These are phyloP conservation scores for Trichosporon sp. DNA, from an alignment of 1,284 basidiomycete species.

Conservation along the genomic window DNA sequence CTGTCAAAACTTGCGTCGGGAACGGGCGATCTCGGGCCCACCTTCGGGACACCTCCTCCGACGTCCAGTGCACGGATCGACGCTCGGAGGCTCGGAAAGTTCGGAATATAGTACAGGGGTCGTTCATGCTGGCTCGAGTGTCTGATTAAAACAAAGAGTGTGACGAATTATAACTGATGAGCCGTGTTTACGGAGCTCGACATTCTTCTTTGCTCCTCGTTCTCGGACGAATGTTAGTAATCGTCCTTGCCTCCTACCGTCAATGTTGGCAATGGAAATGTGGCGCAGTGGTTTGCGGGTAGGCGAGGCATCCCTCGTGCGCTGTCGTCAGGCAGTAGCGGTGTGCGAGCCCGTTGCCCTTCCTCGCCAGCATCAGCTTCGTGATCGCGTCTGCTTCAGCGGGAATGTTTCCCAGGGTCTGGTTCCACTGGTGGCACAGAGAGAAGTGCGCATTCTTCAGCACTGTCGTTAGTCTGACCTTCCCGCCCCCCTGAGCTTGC, in stretches of 20 bases:
- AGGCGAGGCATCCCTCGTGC: background rate
- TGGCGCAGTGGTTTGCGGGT: background rate
- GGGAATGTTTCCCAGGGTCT: background rate
- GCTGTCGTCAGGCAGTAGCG: background rate
- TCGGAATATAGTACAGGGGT: background rate
- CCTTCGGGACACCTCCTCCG: background rate
- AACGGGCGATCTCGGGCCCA: background rate
- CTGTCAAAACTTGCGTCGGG: background rate
- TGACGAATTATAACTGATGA: constrained; percentile 11
- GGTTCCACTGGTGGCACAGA: background rate
- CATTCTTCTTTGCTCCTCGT: background rate
- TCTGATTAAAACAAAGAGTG: constrained; percentile 2
- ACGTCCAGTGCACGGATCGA: no score
- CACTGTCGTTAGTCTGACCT: background rate
- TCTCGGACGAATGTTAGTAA: no score
- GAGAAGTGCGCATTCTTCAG: background rate
- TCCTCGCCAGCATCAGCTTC: constrained; percentile 7
- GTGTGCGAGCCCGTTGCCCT: background rate
- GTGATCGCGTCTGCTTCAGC: background rate
- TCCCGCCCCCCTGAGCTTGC: background rate
- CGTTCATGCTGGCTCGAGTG: constrained; percentile 5
- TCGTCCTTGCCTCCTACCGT: no score
- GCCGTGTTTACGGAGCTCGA: background rate
- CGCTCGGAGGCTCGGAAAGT: background rate
- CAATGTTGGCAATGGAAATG: background rate